Evolutionary conservation across 441 rosid genomes (phyloP), one percentile per base, ranked within the genome.

Genomic region (Isatis lusitanica): DNA sequence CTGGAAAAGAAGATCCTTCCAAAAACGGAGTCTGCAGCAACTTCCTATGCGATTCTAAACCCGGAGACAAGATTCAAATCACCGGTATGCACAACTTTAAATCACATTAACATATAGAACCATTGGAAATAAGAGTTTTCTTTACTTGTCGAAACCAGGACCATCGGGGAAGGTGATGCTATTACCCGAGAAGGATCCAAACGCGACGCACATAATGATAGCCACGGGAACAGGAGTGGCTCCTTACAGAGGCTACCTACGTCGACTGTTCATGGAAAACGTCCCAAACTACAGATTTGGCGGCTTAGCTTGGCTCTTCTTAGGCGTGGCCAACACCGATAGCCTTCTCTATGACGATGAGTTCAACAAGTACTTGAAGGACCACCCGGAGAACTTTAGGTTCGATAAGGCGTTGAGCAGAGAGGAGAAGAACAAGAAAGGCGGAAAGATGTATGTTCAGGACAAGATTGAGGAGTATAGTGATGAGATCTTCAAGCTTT

Each of bases 391-490:
- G 53, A 66, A 93, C 43, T 93, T 93, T 83, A 85, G 89, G 42
- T 93, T 84, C 7, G 92, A 93, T 77, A 87, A 74, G 55, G 98
- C 95, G 2, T 87, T 93, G 46, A 93, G 98, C 70, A 85, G 98
- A 74, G 97, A 90, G 74, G 84, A 93, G 42, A 86, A 88, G 83
- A 93, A 90, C 86, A 93, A 82, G 83, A 85, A 36, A 26, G 97
- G 98, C 11, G 95, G 98, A 9, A 93, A 93, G 83, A 86, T 93
- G 97, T 93, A 93, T n/a, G 98, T 90, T 16, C 98, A 93, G 79
- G 98, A 93, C 74, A 93, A 93, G 85, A 93, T 93, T 0, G 94
- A 90, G 74, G 98, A 93, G 74, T 93, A 87, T 83, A 90, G 97
- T 11, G 90, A 90, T 13, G 90, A 90, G 64, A 84, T 93, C 70